A percentile compares a stretch with the other conserved stretches of the same genome.
Evolutionary conservation across 805 yeast genomes (phyloP).

Genomic region (Candida nanaspora): DNA sequence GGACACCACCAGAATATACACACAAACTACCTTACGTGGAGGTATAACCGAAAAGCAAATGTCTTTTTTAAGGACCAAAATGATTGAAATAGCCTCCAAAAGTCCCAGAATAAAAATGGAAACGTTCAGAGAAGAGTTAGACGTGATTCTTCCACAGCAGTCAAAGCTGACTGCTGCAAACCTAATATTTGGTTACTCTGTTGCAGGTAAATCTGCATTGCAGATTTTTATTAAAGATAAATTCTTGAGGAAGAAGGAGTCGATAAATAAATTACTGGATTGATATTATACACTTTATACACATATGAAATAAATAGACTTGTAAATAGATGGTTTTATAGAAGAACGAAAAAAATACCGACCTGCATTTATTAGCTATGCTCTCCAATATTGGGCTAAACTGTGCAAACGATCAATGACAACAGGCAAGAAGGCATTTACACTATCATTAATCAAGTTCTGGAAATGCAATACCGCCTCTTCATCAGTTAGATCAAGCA

Average conservation of each 20-base stretch:
- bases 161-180: constrained; percentile 14
- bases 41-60: constrained; percentile 17
- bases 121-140: constrained; percentile 7
- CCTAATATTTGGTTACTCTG: constrained; percentile 24
- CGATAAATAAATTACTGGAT: constrained; percentile 8
- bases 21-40: constrained; percentile 6
- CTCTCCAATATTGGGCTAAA: constrained; percentile 96
- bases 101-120: constrained; percentile 15
- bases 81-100: constrained; percentile 12
- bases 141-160: background rate
- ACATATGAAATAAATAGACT: background rate
- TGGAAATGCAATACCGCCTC: constrained; percentile 95
- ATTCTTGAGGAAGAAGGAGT: constrained; percentile 16
- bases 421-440: constrained; percentile 86
- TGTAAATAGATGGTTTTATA: background rate
- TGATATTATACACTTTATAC: background rate
- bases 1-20: constrained; percentile 3
- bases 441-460: constrained; percentile 87
- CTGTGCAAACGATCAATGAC: constrained; percentile 93
- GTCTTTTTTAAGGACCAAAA: constrained; percentile 8
- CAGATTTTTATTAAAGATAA: constrained; percentile 18
- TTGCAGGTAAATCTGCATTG: constrained; percentile 19
- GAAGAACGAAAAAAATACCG: too few species aligned
- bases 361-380: too few species aligned
- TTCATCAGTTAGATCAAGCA: constrained; percentile 88